phyloP scores from a whole-genome alignment of 2,329 filamentous ascomycete species.

The Cyanodermella asteris region DNA sequence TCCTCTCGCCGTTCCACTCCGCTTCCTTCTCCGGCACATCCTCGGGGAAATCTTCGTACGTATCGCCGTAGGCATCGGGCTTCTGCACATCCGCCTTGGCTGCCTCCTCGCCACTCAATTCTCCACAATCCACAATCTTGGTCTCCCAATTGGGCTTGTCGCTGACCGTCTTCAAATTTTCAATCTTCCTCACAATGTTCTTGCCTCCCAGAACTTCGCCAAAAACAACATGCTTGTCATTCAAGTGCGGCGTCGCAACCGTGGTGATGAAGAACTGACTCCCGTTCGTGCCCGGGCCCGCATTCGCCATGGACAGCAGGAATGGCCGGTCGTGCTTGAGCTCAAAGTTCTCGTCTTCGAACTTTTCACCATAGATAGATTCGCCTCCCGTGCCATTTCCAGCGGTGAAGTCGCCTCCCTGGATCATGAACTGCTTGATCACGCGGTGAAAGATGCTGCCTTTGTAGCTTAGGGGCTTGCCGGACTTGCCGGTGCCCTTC shows the following conservation, averaged over 20 bases:
- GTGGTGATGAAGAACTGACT: slow-evolving; percentile 98
- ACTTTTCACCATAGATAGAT: slow-evolving; percentile 93
- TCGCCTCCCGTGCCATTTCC: slow-evolving; percentile 91
- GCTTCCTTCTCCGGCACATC: slow-evolving; percentile 44
- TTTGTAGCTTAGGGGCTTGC: slow-evolving; percentile 83
- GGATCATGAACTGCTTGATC: slow-evolving; percentile 98
- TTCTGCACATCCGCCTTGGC: slow-evolving; percentile 43
- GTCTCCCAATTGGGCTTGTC: slow-evolving; percentile 63
- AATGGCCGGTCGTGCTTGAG: slow-evolving; percentile 84
- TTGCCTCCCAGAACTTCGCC: slow-evolving; percentile 87
- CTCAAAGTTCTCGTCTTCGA: slow-evolving; percentile 89
- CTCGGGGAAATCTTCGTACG: slow-evolving; percentile 89
- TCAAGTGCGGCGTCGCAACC: slow-evolving; percentile 79
- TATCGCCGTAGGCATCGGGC: slow-evolving; percentile 65
- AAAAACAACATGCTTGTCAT: slow-evolving; percentile 94
- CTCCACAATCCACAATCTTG: slow-evolving; percentile 63
- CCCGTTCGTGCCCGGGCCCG: slow-evolving; percentile 84
- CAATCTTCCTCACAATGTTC: slow-evolving; percentile 71
- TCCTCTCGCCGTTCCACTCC: slow-evolving; percentile 42
- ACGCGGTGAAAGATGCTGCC: slow-evolving; percentile 79
- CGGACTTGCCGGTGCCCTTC: slow-evolving; percentile 62
- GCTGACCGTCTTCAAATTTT: slow-evolving; percentile 55
- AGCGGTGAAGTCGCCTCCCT: slow-evolving; percentile 89
- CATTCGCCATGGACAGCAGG: slow-evolving; percentile 93
- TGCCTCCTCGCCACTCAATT: slow-evolving; percentile 53